Percentiles rank a stretch among this genome's conserved stretches.
Conservation (phyloP, 2,329 filamentous ascomycete genomes). For the Capronia epimyces region DNA sequence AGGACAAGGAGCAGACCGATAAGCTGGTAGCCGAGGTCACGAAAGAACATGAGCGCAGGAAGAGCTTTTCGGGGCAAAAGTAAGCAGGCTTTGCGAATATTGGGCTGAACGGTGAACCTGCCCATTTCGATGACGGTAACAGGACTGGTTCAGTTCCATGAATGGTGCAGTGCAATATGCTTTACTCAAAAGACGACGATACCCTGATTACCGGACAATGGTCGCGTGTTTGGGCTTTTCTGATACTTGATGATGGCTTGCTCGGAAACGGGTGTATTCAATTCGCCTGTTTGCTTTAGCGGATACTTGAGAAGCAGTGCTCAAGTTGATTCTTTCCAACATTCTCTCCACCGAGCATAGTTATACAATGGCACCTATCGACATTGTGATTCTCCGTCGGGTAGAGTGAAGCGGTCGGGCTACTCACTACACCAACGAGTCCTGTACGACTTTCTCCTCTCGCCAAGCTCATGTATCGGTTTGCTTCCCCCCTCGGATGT, state of each 20-base stretch:
- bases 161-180: constrained; percentile 3
- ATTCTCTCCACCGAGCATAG: not conserved
- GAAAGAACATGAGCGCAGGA: constrained; percentile 35
- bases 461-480: no score
- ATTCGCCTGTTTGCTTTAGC: not conserved
- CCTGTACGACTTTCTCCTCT: no score
- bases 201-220: constrained; percentile 3
- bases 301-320: not conserved
- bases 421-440: no score
- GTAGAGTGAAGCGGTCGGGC: no score
- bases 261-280: not conserved
- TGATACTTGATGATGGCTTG: not conserved
- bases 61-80: constrained; percentile 25
- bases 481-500: no score
- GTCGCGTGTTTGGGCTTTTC: not conserved
- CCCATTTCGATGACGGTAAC: not conserved
- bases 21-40: constrained; percentile 58
- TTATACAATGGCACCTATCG: no score
- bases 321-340: not conserved
- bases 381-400: no score
- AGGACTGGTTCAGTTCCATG: not conserved
- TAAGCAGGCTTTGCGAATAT: not conserved
- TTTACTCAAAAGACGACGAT: constrained; percentile 3
- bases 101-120: not conserved
- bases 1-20: constrained; percentile 72